These are phyloP conservation scores for Cotoneaster glaucophyllus DNA, from an alignment of 306 rosid genomes.

Conservation along the genomic window DNA sequence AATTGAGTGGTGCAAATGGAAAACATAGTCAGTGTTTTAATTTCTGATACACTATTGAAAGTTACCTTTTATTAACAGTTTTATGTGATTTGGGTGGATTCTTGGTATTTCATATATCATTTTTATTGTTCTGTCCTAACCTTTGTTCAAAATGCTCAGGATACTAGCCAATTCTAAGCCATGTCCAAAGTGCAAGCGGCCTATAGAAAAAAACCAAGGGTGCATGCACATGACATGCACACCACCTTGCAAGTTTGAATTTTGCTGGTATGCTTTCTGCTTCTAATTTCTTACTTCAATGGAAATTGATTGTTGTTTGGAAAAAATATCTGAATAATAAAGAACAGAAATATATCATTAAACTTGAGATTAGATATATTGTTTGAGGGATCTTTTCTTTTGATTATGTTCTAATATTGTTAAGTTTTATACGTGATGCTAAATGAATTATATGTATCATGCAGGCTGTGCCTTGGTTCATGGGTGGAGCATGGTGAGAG, in stretches of 20 bases:
- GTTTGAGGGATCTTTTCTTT: neutral
- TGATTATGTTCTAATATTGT: neutral
- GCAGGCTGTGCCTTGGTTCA: slow-evolving; percentile 86
- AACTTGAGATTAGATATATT: neutral
- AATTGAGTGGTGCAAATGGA: neutral
- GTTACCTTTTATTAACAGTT: neutral
- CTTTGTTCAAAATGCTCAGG: slow-evolving; percentile 22
- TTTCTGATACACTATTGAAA: neutral
- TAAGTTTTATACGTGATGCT: neutral
- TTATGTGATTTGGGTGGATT: neutral
- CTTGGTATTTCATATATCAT: neutral
- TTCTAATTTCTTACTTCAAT: neutral
- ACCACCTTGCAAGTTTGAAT: slow-evolving; percentile 85
- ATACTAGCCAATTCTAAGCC: slow-evolving; percentile 73
- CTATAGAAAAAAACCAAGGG: slow-evolving; percentile 83
- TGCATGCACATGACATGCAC: slow-evolving; percentile 94
- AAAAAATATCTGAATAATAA: neutral
- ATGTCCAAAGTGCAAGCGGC: slow-evolving; percentile 90
- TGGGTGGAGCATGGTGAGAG: slow-evolving; percentile 96
- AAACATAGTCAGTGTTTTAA: neutral
- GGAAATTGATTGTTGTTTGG: neutral
- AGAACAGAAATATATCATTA: neutral
- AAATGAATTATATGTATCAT: neutral
- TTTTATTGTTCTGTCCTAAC: neutral
- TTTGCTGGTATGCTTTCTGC: slow-evolving; percentile 59